Conservation (phyloP, 805 yeast genomes). For the Saturnispora ahearnii region DNA sequence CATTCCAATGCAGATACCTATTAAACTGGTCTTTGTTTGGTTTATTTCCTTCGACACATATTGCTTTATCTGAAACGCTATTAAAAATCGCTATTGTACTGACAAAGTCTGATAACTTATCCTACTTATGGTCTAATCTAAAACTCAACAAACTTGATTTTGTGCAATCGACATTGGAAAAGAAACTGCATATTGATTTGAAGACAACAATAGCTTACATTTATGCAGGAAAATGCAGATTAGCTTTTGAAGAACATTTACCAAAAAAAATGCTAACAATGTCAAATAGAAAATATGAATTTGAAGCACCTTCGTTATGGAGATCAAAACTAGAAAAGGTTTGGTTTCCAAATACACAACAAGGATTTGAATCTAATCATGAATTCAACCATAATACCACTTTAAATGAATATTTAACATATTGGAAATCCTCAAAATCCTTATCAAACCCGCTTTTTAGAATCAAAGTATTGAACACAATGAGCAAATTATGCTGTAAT, state of each 20-base stretch:
- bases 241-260: neutral
- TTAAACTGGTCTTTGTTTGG: conserved; percentile 24
- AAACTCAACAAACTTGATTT: conserved; percentile 11
- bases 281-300: conserved; percentile 1
- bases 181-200: conserved; percentile 5
- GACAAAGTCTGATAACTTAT: conserved; percentile 12
- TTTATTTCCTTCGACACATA: conserved; percentile 21
- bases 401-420: conserved; percentile 1
- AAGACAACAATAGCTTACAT: conserved; percentile 4
- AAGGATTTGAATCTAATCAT: neutral
- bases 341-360: neutral
- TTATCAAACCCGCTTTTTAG: conserved; percentile 5
- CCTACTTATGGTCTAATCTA: conserved; percentile 19
- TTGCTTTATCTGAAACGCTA: conserved; percentile 20
- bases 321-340: neutral
- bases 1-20: conserved; percentile 20
- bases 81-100: conserved; percentile 19
- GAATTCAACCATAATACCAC: conserved; percentile 3
- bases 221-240: neutral
- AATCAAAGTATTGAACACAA: conserved; percentile 26
- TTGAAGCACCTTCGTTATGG: neutral
- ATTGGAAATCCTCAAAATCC: neutral
- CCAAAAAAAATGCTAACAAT: neutral
- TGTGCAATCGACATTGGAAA: neutral
- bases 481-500: conserved; percentile 38